Percentiles rank a stretch among this genome's conserved stretches.
These are phyloP conservation scores for Eucalyptus fibrosa DNA, from an alignment of 345 rosid genomes.

Conservation along the genomic window DNA sequence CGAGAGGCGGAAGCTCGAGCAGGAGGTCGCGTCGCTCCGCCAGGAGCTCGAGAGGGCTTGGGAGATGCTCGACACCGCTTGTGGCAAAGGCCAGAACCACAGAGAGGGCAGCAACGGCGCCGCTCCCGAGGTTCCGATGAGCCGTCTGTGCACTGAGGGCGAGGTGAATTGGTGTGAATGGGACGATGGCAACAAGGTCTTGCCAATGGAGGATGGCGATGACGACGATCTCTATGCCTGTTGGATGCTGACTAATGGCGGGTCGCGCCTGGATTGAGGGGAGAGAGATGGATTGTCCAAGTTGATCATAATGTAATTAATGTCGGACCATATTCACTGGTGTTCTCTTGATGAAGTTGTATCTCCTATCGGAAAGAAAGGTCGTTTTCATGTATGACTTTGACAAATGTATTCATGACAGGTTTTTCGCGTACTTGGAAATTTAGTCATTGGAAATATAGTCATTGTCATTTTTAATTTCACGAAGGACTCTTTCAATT, in stretches of 20 bases:
- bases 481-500: neutral
- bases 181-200: conserved; percentile 6
- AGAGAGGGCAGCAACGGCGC: neutral
- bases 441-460: neutral
- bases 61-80: conserved; percentile 15
- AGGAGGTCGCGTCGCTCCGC: conserved; percentile 45
- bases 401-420: neutral
- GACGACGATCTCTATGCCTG: conserved; percentile 55
- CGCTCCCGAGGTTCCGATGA: neutral
- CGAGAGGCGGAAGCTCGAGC: conserved; percentile 52
- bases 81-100: neutral
- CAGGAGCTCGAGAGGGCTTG: conserved; percentile 50
- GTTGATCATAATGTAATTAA: neutral
- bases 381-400: neutral
- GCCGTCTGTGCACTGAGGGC: neutral
- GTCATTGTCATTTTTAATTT: neutral
- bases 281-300: neutral
- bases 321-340: neutral
- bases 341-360: neutral
- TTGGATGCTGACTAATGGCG: conserved; percentile 21
- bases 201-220: conserved; percentile 12
- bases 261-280: conserved; percentile 29
- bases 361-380: neutral
- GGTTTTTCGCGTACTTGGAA: neutral
- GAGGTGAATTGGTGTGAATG: neutral